These are phyloP conservation scores for Litchi chinensis DNA, from an alignment of 345 rosid species.

Conservation along the genomic window DNA sequence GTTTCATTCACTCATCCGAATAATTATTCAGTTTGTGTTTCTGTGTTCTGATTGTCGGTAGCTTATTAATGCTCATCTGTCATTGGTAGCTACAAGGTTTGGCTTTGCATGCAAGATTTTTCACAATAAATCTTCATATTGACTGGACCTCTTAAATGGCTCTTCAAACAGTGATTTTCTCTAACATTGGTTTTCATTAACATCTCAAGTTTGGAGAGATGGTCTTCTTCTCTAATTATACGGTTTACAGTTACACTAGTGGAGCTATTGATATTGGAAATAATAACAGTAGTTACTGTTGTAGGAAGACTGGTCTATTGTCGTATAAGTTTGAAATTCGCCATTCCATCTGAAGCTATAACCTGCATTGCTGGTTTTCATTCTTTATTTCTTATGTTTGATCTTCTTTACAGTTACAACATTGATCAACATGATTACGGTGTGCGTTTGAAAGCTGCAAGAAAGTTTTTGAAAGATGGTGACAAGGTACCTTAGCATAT, in stretches of 20 bases:
- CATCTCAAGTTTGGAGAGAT: background rate
- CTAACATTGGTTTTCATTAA: background rate
- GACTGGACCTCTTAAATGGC: background rate
- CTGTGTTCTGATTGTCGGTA: background rate
- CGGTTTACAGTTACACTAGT: background rate
- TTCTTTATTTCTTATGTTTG: slow-evolving; percentile 15
- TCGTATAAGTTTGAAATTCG: background rate
- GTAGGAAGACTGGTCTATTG: background rate
- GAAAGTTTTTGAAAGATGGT: slow-evolving; percentile 83
- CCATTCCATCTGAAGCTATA: background rate
- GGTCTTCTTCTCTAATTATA: background rate
- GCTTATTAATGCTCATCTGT: background rate
- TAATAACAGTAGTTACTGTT: slow-evolving; percentile 6
- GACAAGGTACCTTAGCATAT: slow-evolving; percentile 65
- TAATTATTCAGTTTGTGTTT: background rate
- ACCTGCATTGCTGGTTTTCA: background rate
- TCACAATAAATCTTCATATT: background rate
- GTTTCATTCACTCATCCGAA: background rate
- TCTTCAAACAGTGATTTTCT: background rate
- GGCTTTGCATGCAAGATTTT: background rate
- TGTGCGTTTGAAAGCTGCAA: slow-evolving; percentile 85
- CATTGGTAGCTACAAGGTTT: background rate
- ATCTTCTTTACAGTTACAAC: slow-evolving; percentile 61
- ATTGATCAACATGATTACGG: slow-evolving; percentile 93
- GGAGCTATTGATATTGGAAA: background rate